A percentile compares a stretch with the other conserved stretches of the same genome.
Conservation (phyloP, 2,329 filamentous ascomycete genomes). For the Trichoderma lentiforme region DNA sequence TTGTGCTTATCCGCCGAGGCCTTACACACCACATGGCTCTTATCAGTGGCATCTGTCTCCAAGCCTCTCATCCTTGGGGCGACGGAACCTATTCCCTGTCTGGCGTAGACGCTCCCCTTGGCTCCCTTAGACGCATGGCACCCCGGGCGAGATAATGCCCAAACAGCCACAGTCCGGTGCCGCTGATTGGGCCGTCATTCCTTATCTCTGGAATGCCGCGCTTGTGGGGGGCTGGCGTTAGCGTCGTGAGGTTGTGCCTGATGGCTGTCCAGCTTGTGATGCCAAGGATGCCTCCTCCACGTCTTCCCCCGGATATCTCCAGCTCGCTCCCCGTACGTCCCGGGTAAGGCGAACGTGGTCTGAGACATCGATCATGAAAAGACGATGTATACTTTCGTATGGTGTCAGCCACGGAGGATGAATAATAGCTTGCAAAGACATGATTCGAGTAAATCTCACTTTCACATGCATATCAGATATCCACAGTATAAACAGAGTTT, state of each 20-base stretch:
- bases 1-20: conserved; percentile 17
- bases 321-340: conserved; percentile 5
- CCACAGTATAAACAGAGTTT: not conserved
- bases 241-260: conserved; percentile 14
- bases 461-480: not conserved
- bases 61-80: not conserved
- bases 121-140: conserved; percentile 14
- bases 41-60: conserved; percentile 14
- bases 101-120: conserved; percentile 4
- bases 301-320: not conserved
- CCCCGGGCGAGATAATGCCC: conserved; percentile 11
- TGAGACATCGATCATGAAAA: not conserved
- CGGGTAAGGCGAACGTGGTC: not conserved
- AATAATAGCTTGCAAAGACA: not conserved
- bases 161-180: not conserved
- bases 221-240: conserved; percentile 14
- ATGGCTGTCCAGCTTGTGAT: conserved; percentile 3
- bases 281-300: not conserved
- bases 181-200: conserved; percentile 26
- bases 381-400: not conserved
- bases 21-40: conserved; percentile 15
- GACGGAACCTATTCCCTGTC: conserved; percentile 13
- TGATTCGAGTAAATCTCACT: not conserved
- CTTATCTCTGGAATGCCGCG: conserved; percentile 31
- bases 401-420: not conserved